phyloP scores from a whole-genome alignment of 257 asterid genomes.

The Nicotiana otophora region DNA sequence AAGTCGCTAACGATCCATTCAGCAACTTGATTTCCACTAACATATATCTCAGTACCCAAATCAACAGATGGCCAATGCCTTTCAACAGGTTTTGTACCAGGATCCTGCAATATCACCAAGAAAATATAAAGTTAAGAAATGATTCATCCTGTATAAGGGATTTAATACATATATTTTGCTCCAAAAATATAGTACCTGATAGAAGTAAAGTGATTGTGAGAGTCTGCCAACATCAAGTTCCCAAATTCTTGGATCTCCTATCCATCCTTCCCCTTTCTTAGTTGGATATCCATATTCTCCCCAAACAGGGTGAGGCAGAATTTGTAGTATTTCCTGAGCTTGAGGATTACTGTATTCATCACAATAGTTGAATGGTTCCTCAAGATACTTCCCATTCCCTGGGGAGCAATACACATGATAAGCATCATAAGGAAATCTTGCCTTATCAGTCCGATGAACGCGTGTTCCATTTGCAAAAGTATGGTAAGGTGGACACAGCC shows the following conservation, averaged over 20 bases:
- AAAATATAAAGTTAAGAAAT: not conserved
- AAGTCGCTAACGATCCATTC: slow-evolving; percentile 76
- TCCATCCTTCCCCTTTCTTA: slow-evolving; percentile 71
- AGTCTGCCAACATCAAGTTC: slow-evolving; percentile 61
- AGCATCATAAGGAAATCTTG: slow-evolving; percentile 58
- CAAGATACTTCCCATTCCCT: slow-evolving; percentile 43
- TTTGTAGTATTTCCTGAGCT: slow-evolving; percentile 76
- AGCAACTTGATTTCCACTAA: slow-evolving; percentile 53
- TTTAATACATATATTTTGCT: not conserved
- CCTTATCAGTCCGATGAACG: slow-evolving; percentile 44
- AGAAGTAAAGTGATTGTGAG: slow-evolving; percentile 54
- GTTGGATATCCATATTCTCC: slow-evolving; percentile 74
- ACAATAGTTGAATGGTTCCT: slow-evolving; percentile 45
- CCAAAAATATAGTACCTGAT: slow-evolving; percentile 29
- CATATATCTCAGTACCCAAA: slow-evolving; percentile 64
- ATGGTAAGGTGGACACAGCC: slow-evolving; percentile 66
- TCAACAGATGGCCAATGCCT: slow-evolving; percentile 68
- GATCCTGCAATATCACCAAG: slow-evolving; percentile 48
- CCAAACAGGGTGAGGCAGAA: slow-evolving; percentile 77
- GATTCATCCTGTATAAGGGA: not conserved
- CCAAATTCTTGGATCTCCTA: slow-evolving; percentile 69
- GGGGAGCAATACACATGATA: slow-evolving; percentile 69
- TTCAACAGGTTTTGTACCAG: slow-evolving; percentile 52
- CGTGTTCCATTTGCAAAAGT: slow-evolving; percentile 57
- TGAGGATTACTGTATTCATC: slow-evolving; percentile 83